Conservation (phyloP, 1,284 basidiomycete species). For the Gomphus sp. region DNA sequence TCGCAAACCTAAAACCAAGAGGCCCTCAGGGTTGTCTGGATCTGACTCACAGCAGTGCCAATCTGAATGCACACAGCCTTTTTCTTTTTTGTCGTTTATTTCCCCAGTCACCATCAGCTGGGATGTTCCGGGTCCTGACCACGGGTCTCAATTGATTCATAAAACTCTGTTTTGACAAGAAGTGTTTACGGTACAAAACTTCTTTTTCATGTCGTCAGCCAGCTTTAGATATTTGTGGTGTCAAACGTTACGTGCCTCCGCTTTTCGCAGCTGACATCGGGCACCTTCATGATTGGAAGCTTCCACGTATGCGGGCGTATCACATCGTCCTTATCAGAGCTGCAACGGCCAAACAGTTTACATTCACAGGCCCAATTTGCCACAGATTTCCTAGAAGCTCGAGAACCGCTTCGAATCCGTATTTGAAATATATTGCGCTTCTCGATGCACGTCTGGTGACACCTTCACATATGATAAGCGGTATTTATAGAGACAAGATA, state of each 20-base stretch:
- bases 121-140: neutral
- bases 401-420: neutral
- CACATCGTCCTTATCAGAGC: neutral
- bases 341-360: neutral
- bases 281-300: neutral
- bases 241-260: neutral
- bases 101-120: neutral
- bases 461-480: too few species aligned
- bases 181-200: neutral
- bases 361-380: neutral
- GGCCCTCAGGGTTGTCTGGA: too few species aligned
- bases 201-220: neutral
- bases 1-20: too few species aligned
- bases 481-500: too few species aligned
- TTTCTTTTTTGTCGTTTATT: neutral
- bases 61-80: neutral
- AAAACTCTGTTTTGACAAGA: neutral
- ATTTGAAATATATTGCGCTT: too few species aligned
- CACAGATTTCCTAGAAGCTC: neutral
- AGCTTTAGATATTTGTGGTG: neutral
- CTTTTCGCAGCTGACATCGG: neutral
- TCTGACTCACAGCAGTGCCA: too few species aligned
- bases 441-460: neutral
- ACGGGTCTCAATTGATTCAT: neutral
- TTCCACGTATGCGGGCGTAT: neutral